Percentiles rank a stretch among this genome's conserved stretches.
These are phyloP conservation scores for Sclerotinia minor DNA, from an alignment of 2,329 filamentous ascomycete genomes.

Conservation along the genomic window DNA sequence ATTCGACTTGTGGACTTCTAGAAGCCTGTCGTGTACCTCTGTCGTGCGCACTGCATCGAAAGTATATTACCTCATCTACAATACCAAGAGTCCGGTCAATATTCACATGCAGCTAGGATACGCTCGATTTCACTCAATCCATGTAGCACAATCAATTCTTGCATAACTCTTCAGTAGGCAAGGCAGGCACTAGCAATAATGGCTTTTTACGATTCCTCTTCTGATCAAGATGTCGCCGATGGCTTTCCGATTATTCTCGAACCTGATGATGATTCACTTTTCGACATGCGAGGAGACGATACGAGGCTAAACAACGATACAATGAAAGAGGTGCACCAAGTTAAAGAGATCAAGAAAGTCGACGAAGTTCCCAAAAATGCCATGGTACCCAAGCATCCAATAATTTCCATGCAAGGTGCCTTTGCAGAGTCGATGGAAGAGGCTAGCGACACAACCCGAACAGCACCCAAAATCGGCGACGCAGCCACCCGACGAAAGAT, in stretches of 20 bases:
- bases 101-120: slow-evolving; percentile 22
- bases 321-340: slow-evolving; percentile 36
- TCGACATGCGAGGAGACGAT: slow-evolving; percentile 21
- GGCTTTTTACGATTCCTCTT: slow-evolving; percentile 32
- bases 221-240: slow-evolving; percentile 22
- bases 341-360: background rate
- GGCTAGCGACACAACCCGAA: slow-evolving; percentile 53
- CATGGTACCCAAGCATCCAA: slow-evolving; percentile 62
- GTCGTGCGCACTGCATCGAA: slow-evolving; percentile 16
- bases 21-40: slow-evolving; percentile 14
- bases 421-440: slow-evolving; percentile 82
- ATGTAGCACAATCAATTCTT: slow-evolving; percentile 24
- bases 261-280: slow-evolving; percentile 27
- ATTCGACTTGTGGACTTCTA: background rate
- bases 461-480: slow-evolving; percentile 57
- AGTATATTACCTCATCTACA: slow-evolving; percentile 17
- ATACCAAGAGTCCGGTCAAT: slow-evolving; percentile 19
- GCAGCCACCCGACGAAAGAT: slow-evolving; percentile 63
- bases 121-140: slow-evolving; percentile 15
- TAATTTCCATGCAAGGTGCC: slow-evolving; percentile 73
- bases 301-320: slow-evolving; percentile 30
- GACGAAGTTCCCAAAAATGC: slow-evolving; percentile 7
- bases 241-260: slow-evolving; percentile 33
- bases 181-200: slow-evolving; percentile 23
- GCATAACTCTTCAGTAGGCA: slow-evolving; percentile 22